phyloP scores from a whole-genome alignment of 192 early-diverging fungal species.

The Umbelopsis sp. region DNA sequence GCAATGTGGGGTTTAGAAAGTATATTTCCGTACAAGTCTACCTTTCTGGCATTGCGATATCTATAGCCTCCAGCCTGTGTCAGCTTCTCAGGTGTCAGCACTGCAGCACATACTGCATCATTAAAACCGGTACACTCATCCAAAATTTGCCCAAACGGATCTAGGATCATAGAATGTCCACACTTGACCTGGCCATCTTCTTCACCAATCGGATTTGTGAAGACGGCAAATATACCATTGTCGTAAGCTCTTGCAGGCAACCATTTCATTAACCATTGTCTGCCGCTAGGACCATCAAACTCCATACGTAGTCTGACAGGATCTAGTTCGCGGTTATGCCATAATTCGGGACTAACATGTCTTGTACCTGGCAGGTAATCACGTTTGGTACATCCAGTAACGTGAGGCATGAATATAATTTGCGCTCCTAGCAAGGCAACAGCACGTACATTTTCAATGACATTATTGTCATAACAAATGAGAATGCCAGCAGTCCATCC shows the following conservation, averaged over 20 bases:
- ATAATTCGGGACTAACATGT: slow-evolving; percentile 17
- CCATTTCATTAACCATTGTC: slow-evolving; percentile 27
- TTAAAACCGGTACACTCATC: slow-evolving; percentile 13
- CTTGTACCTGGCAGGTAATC: slow-evolving; percentile 15
- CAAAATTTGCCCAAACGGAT: slow-evolving; percentile 23
- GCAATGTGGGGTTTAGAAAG: background rate
- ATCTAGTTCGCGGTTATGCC: slow-evolving; percentile 16
- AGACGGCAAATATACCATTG: slow-evolving; percentile 26
- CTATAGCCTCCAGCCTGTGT: slow-evolving; percentile 20
- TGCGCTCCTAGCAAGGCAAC: slow-evolving; percentile 15
- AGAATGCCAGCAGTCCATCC: slow-evolving; percentile 26
- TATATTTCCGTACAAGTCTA: slow-evolving; percentile 16
- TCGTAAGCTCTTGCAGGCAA: slow-evolving; percentile 22
- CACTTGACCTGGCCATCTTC: slow-evolving; percentile 25
- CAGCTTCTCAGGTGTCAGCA: slow-evolving; percentile 7
- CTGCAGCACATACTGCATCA: slow-evolving; percentile 3
- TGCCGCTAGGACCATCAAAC: slow-evolving; percentile 16
- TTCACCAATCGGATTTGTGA: slow-evolving; percentile 25
- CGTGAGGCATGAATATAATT: slow-evolving; percentile 23
- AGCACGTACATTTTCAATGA: slow-evolving; percentile 23
- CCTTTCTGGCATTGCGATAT: slow-evolving; percentile 22
- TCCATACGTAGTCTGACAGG: slow-evolving; percentile 25
- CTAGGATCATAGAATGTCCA: slow-evolving; percentile 21
- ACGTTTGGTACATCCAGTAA: slow-evolving; percentile 16
- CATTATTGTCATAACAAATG: slow-evolving; percentile 27